Evolutionary conservation across 129 eudicot genomes (phyloP).

Genomic region (Helianthus tuberosus): DNA sequence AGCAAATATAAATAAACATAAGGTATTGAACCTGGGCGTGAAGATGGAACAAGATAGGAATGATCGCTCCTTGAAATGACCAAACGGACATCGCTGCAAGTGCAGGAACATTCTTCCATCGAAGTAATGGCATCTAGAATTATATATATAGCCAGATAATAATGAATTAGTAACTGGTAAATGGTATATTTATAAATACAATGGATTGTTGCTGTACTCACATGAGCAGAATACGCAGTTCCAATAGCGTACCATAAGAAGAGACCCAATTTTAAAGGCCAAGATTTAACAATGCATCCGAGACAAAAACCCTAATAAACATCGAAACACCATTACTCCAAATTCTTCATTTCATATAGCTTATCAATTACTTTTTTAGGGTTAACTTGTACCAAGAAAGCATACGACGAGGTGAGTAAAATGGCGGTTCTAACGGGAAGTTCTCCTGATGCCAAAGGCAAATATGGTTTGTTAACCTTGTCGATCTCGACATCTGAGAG

Average conservation of each 20-base stretch:
- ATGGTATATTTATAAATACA: too few relatives aligned
- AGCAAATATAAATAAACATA: background rate
- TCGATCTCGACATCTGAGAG: slow-evolving; percentile 38
- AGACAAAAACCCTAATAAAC: slow-evolving; percentile 30
- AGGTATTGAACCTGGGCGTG: slow-evolving; percentile 31
- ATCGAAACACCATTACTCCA: background rate
- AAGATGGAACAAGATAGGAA: slow-evolving; percentile 37
- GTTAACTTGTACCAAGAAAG: slow-evolving; percentile 22
- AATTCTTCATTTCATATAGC: too few relatives aligned
- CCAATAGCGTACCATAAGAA: slow-evolving; percentile 39
- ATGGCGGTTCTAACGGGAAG: slow-evolving; percentile 30
- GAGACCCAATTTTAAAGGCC: slow-evolving; percentile 39
- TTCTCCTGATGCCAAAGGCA: slow-evolving; percentile 39
- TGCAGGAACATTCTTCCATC: slow-evolving; percentile 36
- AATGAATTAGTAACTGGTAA: too few relatives aligned
- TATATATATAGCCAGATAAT: background rate
- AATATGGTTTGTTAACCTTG: slow-evolving; percentile 46
- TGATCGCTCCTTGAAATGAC: slow-evolving; percentile 38
- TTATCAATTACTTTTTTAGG: too few relatives aligned
- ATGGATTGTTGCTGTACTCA: slow-evolving; percentile 2
- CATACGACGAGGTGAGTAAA: slow-evolving; percentile 36
- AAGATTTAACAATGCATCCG: slow-evolving; percentile 33
- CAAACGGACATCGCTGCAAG: slow-evolving; percentile 38
- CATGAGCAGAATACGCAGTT: slow-evolving; percentile 36
- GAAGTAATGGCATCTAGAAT: slow-evolving; percentile 29